phyloP scores from a whole-genome alignment of 345 rosid genomes.

The Salix brachista region DNA sequence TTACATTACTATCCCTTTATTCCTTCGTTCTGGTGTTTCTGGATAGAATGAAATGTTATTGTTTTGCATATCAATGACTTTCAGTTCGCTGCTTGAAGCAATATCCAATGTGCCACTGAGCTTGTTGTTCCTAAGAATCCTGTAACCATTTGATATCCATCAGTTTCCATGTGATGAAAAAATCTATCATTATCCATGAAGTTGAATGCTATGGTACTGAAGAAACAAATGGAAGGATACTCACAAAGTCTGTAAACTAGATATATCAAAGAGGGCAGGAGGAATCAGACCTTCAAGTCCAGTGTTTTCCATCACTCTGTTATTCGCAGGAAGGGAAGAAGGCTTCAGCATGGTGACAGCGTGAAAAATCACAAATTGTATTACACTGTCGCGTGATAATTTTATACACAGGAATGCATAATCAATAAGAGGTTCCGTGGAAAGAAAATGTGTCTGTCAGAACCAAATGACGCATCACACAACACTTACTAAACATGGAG shows the following conservation, averaged over 20 bases:
- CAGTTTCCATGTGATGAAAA: not conserved
- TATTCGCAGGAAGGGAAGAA: not conserved
- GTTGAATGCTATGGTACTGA: not conserved
- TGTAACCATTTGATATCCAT: constrained; percentile 23
- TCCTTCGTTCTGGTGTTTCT: constrained; percentile 5
- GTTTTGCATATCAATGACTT: constrained; percentile 48
- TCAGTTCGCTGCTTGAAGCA: constrained; percentile 46
- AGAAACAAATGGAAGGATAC: constrained; percentile 4
- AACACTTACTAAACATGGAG: not conserved
- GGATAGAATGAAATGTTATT: constrained; percentile 39
- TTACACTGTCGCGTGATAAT: no score
- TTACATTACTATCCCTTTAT: constrained; percentile 41
- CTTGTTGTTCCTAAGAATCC: constrained; percentile 46
- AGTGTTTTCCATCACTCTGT: constrained; percentile 60
- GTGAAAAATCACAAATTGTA: not conserved
- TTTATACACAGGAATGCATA: not conserved
- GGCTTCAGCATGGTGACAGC: not conserved
- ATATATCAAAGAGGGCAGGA: constrained; percentile 42
- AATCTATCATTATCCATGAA: not conserved
- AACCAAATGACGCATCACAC: not conserved
- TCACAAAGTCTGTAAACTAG: constrained; percentile 63
- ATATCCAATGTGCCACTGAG: constrained; percentile 52
- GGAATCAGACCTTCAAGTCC: constrained; percentile 57
- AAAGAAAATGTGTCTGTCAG: not conserved
- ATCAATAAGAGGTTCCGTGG: not conserved